Percentiles rank a stretch among this genome's conserved stretches.
Conservation (phyloP, 2,329 filamentous ascomycete species). For the Nannizziopsis arthrosporioides region DNA sequence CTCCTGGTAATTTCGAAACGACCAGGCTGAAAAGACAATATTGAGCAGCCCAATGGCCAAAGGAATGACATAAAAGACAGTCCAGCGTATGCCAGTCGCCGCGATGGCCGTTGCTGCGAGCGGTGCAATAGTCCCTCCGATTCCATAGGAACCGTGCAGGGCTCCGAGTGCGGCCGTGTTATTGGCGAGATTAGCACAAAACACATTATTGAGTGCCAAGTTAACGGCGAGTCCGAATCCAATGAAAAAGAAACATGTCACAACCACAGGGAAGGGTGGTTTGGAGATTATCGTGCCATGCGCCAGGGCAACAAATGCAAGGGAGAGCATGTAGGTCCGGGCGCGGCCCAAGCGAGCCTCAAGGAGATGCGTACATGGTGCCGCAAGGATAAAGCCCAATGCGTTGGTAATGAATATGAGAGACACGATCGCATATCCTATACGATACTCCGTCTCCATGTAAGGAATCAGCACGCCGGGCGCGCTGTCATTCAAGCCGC, state of each 20-base stretch:
- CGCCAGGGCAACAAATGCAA: constrained; percentile 47
- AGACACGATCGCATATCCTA: constrained; percentile 68
- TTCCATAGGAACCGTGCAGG: constrained; percentile 36
- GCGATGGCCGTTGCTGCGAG: constrained; percentile 64
- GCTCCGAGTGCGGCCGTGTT: constrained; percentile 39
- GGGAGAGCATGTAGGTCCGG: constrained; percentile 48
- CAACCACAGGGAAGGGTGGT: constrained; percentile 59
- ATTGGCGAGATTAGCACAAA: constrained; percentile 43
- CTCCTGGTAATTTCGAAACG: constrained; percentile 58
- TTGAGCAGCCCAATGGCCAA: constrained; percentile 49
- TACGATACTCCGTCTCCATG: constrained; percentile 62
- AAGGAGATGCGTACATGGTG: constrained; percentile 55
- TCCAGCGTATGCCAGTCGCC: constrained; percentile 52
- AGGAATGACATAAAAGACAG: constrained; percentile 59
- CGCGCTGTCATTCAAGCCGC: constrained; percentile 63
- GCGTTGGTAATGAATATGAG: constrained; percentile 72
- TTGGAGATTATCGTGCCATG: constrained; percentile 55
- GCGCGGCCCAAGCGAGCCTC: constrained; percentile 53
- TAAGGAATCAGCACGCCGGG: constrained; percentile 71
- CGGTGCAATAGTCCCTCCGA: constrained; percentile 54
- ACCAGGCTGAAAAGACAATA: constrained; percentile 49
- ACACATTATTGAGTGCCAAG: constrained; percentile 47
- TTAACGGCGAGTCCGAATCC: constrained; percentile 43
- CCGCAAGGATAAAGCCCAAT: constrained; percentile 61
- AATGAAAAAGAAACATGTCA: constrained; percentile 57